Evolutionary conservation across 768 basidiomycete genomes (phyloP), one percentile per base, ranked within the genome.

Genomic region (Inosperma sp.): DNA sequence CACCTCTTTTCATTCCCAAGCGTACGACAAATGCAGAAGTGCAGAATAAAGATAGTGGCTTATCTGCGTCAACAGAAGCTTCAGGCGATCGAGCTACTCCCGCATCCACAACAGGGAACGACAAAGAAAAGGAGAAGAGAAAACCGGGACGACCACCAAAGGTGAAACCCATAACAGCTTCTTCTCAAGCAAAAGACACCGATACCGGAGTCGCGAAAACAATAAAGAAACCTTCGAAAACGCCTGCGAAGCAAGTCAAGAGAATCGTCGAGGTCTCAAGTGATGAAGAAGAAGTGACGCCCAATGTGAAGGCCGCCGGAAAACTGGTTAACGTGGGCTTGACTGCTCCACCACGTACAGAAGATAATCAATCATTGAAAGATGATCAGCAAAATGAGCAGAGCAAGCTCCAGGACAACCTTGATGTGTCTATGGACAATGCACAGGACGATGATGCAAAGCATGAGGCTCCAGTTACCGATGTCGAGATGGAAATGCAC

Each of bases 201-300:
- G 39, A 41, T 7, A 3, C 39, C n/a, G 13, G 13, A 16, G 25
- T 16, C n/a, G 13, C 5, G n/a, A 41, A 17, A 9, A 23, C 40
- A 7, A 54, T 49, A 22, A 21, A 44, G 14, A 55, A 55, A 52
- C 37, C 31, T 13, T 25, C 44, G 3, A 52, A 54, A 22, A 30
- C 40, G 12, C 52, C 55, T 42, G 40, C 41, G 35, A 65, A 58
- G 53, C 58, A 57, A 26, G 33, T 52, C 5, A 56, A 65, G 54
- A 67, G 67, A 54, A 70, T 75, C 13, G 70, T 75, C 21, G 72
- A 75, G 43, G 68, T 76, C 13, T 72, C 71, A 6, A 69, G 70
- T 7, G 72, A 73, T 31, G 72, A 72, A 41, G 49, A 49, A 27
- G 69, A 71, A n/a, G 63, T 61, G 22, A 61, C 56, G 8, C n/a